Base-by-base conservation (phyloP, 2,329 filamentous ascomycete species). In the Xylariales sp. region DNA sequence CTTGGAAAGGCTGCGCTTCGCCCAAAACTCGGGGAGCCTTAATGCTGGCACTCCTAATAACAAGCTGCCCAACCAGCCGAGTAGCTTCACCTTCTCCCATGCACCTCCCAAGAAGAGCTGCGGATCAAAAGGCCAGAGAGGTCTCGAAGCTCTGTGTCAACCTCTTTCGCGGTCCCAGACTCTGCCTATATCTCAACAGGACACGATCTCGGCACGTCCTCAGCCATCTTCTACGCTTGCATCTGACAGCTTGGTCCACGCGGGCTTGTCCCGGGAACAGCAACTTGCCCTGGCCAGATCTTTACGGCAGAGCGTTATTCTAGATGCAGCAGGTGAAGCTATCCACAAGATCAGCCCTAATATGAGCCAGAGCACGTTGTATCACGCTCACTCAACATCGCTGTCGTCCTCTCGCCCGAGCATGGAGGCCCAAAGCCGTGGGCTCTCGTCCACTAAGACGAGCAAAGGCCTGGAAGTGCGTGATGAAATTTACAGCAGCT, bases 211-310 rank as follows among this genome's bases (percentile, higher is more conserved):
- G n/a, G n/a, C n/a, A n/a, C n/a, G n/a, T n/a, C n/a, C n/a, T n/a
- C n/a, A n/a, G n/a, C n/a, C n/a, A n/a, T n/a, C n/a, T n/a, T n/a
- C n/a, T n/a, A n/a, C n/a, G n/a, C n/a, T n/a, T n/a, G n/a, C n/a
- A n/a, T n/a, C n/a, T n/a, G n/a, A n/a, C n/a, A n/a, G n/a, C n/a
- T n/a, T n/a, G n/a, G n/a, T n/a, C n/a, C n/a, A n/a, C n/a, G n/a
- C n/a, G n/a, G n/a, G n/a, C n/a, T n/a, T n/a, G n/a, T n/a, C 79
- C 16, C 67, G 63, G 38, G 79, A 85, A 55, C 83, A 88, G 59
- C 80, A 80, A 45, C 61, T 72, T 24, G 60, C 79, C 36, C 63
- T 82, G 40, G 72, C 71, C 31, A 68, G 67, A 40, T 67, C 69
- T 30, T 59, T 63, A 27, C 66, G 70, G 39, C 65, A 75, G 40